These are phyloP conservation scores for Clavispora fructus DNA, from an alignment of 805 yeast species.

Conservation along the genomic window DNA sequence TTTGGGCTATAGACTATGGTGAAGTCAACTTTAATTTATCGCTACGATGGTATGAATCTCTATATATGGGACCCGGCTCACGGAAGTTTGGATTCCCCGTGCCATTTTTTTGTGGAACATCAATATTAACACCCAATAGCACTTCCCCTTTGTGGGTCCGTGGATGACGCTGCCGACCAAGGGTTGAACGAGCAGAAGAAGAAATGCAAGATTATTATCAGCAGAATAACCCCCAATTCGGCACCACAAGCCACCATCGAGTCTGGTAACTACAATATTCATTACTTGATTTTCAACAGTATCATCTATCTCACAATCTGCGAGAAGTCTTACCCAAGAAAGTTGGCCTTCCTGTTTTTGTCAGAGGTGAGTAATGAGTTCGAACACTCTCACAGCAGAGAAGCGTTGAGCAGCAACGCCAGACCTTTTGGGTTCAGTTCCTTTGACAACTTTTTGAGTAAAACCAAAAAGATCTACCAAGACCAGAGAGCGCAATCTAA, in stretches of 20 bases:
- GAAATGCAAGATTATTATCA: conserved; percentile 71
- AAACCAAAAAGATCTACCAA: conserved; percentile 83
- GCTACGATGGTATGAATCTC: conserved; percentile 53
- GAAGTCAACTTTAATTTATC: conserved; percentile 58
- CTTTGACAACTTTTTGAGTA: conserved; percentile 77
- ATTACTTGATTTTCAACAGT: conserved; percentile 57
- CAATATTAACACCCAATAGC: conserved; percentile 38
- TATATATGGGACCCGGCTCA: no score
- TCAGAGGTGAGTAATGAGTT: conserved; percentile 81
- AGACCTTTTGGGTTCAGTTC: conserved; percentile 88
- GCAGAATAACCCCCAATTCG: conserved; percentile 70
- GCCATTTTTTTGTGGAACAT: no score
- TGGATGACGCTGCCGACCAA: conserved; percentile 65
- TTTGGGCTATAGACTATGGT: conserved; percentile 40
- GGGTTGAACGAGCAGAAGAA: conserved; percentile 71
- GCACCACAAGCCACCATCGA: conserved; percentile 84
- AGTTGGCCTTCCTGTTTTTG: conserved; percentile 82
- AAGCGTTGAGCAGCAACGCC: conserved; percentile 56
- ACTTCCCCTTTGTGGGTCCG: conserved; percentile 86
- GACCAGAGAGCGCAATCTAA: conserved; percentile 89
- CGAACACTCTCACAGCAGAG: conserved; percentile 66
- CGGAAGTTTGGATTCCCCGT: background rate
- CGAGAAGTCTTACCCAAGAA: conserved; percentile 77
- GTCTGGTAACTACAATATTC: conserved; percentile 70
- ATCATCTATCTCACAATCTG: conserved; percentile 76